Evolutionary conservation across 2,329 filamentous ascomycete species (phyloP).

Genomic region (Bipolaris sorokiniana): DNA sequence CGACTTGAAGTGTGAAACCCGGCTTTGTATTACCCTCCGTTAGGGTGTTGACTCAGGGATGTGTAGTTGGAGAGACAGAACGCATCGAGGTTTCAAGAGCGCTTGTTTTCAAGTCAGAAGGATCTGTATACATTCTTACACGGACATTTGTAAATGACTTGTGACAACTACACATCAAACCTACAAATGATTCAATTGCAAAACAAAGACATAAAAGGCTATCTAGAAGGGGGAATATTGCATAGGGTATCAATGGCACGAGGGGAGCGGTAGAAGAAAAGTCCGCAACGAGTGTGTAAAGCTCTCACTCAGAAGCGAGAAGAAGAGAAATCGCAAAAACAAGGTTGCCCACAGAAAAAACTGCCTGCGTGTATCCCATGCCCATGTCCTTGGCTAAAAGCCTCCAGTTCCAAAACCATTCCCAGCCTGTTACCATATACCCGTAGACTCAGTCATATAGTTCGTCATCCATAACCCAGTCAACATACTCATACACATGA

Average conservation of each 20-base stretch:
- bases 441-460: neutral
- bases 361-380: neutral
- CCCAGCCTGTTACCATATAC: neutral
- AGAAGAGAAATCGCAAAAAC: neutral
- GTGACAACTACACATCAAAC: neutral
- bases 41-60: too few species aligned
- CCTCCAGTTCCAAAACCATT: neutral
- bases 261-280: conserved; percentile 1
- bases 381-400: neutral
- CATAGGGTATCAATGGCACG: conserved; percentile 10
- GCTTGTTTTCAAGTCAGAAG: too few species aligned
- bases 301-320: conserved; percentile 2
- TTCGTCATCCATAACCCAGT: conserved; percentile 1
- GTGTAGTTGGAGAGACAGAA: too few species aligned
- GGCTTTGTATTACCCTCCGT: too few species aligned
- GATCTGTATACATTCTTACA: too few species aligned
- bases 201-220: neutral
- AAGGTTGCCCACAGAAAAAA: neutral
- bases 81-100: too few species aligned
- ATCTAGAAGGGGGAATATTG: conserved; percentile 1
- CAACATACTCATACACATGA: neutral
- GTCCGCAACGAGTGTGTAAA: neutral
- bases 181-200: neutral
- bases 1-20: too few species aligned
- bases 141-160: too few species aligned